Percentiles rank a stretch among this genome's conserved stretches.
These are phyloP conservation scores for Inonotus obliquus DNA, from an alignment of 1,284 basidiomycete species.

Conservation along the genomic window DNA sequence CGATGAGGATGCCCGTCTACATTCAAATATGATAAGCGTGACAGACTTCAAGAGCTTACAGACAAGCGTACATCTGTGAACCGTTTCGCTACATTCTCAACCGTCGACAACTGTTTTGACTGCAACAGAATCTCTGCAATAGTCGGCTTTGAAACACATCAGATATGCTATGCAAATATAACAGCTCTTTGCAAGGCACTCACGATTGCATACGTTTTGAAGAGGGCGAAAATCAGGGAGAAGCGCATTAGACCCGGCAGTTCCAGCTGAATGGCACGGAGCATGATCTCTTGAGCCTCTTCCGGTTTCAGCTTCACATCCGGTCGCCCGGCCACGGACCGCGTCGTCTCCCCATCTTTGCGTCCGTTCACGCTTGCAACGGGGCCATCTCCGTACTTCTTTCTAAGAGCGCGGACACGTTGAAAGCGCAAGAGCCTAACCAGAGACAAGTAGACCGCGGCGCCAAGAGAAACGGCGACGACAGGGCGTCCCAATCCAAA, in stretches of 20 bases:
- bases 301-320: constrained; percentile 32
- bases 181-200: constrained; percentile 20
- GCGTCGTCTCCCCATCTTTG: not conserved
- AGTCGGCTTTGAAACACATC: constrained; percentile 32
- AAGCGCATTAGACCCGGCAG: constrained; percentile 38
- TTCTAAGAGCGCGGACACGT: constrained; percentile 1
- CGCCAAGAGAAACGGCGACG: not conserved
- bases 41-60: not conserved
- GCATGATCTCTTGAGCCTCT: constrained; percentile 40
- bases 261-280: constrained; percentile 33
- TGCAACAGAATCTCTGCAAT: constrained; percentile 37
- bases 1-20: constrained; percentile 39
- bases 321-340: constrained; percentile 3
- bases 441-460: not conserved
- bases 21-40: not conserved
- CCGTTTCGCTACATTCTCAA: constrained; percentile 34
- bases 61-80: constrained; percentile 37
- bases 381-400: constrained; percentile 4
- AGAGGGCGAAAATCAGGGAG: constrained; percentile 40
- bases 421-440: constrained; percentile 7
- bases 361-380: not conserved
- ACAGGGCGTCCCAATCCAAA: not conserved
- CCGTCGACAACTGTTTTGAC: constrained; percentile 35
- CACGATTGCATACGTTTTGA: constrained; percentile 47
- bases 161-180: not conserved